Base-by-base conservation (phyloP, 371 early-diverging fungal species). In the Mucor sp. region DNA sequence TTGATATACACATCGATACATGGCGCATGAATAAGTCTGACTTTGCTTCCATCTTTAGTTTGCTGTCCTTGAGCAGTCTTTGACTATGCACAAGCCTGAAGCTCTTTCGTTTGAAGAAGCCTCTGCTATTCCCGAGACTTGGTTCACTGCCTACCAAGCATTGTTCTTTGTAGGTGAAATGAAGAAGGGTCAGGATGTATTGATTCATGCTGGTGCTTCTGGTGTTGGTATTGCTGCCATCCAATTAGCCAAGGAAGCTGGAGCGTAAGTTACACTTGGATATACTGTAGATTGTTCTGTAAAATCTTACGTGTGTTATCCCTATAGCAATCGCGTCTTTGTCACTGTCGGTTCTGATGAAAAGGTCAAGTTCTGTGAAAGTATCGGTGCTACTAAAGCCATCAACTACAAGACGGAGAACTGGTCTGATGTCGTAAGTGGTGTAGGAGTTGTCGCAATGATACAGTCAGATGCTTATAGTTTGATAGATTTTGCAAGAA, bases 101-200 rank as follows among this genome's bases (percentile, higher is more conserved):
- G 30, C 41, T 15, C 53, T 91, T 25, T 71, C 83, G 0, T 89
- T 87, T 76, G 84, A 87, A 69, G 70, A 87, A 67, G 94, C 91
- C 4, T 82, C 94, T 12, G 88, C 91, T 4, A 83, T 94, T 30
- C 93, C 93, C 14, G 94, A 93, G 60, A 78, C 78, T 39, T 92
- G 88, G 88, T 90, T 89, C 72, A 93, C 93, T n/a, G 93, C 93
- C 2, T 91, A 87, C 68, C 92, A 94, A 76, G 91, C 91, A 0
- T 74, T 94, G 27, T 83, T 84, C 60, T 81, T 80, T 57, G 87
- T 92, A 50, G 86, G 83, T 59, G 70, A 82, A 7, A 43, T 93
- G 32, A 61, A 88, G 35, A 60, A 67, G 23, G 92, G 91, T 53
- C 84, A 92, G 27, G 83, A 85, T 66, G 79, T 93, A 0, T 69